phyloP scores from a whole-genome alignment of 2,329 filamentous ascomycete species.

The Aspergillus sp. region DNA sequence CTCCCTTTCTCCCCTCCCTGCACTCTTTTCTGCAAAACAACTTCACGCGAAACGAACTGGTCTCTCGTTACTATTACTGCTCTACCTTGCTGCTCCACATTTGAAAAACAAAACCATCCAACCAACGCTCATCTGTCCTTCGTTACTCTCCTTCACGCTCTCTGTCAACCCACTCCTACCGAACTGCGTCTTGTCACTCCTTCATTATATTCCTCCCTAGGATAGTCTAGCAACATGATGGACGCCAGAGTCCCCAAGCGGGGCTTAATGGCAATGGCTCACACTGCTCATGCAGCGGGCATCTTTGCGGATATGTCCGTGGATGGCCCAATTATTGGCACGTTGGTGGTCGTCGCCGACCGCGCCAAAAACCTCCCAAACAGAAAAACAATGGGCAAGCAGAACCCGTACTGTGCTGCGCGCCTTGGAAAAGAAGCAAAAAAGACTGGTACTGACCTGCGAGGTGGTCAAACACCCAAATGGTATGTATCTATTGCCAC shows the following conservation, averaged over 20 bases:
- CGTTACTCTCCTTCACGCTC: background rate
- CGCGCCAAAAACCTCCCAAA: constrained; percentile 97
- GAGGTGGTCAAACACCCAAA: constrained; percentile 91
- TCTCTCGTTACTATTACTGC: background rate
- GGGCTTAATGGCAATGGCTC: constrained; percentile 6
- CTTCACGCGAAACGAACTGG: background rate
- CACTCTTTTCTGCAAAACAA: background rate
- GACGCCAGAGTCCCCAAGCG: constrained; percentile 13
- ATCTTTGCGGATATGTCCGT: constrained; percentile 94
- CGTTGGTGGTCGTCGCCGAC: constrained; percentile 87
- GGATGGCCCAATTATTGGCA: constrained; percentile 91
- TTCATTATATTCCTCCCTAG: background rate
- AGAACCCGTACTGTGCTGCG: constrained; percentile 95
- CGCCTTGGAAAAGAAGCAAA: constrained; percentile 94
- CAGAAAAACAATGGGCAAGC: constrained; percentile 95
- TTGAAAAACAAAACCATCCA: no score
- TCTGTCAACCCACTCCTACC: background rate
- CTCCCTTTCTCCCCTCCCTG: constrained; percentile 4
- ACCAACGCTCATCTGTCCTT: background rate
- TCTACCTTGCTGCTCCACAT: constrained; percentile 6
- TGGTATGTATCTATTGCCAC: constrained; percentile 66
- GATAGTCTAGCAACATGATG: background rate
- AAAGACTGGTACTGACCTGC: constrained; percentile 91
- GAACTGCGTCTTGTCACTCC: background rate
- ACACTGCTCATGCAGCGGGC: constrained; percentile 75